Percentiles rank a stretch among this genome's conserved stretches.
Evolutionary conservation across 2,329 filamentous ascomycete species (phyloP).

Genomic region (Arthrobotrys conoides): DNA sequence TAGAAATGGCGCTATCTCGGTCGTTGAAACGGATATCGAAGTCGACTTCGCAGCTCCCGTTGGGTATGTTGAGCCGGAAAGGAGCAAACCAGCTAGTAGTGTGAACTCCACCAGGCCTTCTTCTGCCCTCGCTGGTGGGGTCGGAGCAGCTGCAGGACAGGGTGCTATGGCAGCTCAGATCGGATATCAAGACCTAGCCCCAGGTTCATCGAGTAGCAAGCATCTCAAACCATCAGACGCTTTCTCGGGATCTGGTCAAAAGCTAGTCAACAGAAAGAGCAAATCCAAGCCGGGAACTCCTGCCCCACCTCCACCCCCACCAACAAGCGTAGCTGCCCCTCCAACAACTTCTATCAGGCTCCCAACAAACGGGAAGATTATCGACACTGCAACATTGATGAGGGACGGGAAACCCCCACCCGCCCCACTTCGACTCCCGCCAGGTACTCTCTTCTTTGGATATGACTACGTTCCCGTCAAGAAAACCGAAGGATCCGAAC

Average conservation of each 20-base stretch:
- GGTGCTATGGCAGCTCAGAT: constrained; percentile 98
- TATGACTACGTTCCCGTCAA: constrained; percentile 92
- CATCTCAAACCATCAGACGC: constrained; percentile 66
- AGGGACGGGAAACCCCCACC: constrained; percentile 70
- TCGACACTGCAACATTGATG: constrained; percentile 64
- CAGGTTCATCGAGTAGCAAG: constrained; percentile 75
- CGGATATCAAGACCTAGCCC: constrained; percentile 92
- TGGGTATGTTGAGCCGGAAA: constrained; percentile 90
- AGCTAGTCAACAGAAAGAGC: constrained; percentile 84
- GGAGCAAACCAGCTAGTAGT: constrained; percentile 60
- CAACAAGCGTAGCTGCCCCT: constrained; percentile 67
- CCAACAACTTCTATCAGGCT: constrained; percentile 65
- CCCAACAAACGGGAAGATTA: constrained; percentile 41
- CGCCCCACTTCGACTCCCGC: constrained; percentile 84
- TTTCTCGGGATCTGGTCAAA: constrained; percentile 84
- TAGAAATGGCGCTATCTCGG: constrained; percentile 86
- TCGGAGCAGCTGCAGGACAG: constrained; percentile 79
- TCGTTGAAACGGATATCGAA: constrained; percentile 94
- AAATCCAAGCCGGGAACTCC: constrained; percentile 74
- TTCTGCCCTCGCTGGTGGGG: constrained; percentile 73
- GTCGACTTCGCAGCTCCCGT: constrained; percentile 96
- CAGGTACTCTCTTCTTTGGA: constrained; percentile 95
- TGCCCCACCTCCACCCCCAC: constrained; percentile 73
- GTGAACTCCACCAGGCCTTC: constrained; percentile 86
- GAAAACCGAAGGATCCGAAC: constrained; percentile 68